Conservation (phyloP, 2,329 filamentous ascomycete genomes). For the Aspergillus sp. region DNA sequence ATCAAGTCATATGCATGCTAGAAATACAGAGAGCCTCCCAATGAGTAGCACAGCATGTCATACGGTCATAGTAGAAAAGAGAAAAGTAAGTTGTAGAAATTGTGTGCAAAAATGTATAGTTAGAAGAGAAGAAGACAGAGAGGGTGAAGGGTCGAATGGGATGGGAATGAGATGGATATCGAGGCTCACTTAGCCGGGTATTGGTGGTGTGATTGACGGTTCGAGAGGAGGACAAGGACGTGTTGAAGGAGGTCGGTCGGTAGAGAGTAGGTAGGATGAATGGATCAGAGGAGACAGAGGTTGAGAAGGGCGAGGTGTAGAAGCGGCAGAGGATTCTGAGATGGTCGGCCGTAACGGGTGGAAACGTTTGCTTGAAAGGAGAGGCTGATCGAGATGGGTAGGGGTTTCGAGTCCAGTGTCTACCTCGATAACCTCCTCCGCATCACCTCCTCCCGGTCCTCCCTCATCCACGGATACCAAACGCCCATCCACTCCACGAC, state of each 20-base stretch:
- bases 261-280: neutral
- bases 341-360: slow-evolving; percentile 14
- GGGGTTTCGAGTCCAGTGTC: neutral
- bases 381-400: neutral
- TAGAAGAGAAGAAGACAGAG: neutral
- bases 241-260: neutral
- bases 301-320: neutral
- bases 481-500: slow-evolving; percentile 45
- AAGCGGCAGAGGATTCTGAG: slow-evolving; percentile 25
- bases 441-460: slow-evolving; percentile 32
- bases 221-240: neutral
- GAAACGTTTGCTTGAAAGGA: neutral
- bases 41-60: slow-evolving; percentile 6
- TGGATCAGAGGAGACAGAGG: neutral
- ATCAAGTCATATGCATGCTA: slow-evolving; percentile 13
- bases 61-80: neutral
- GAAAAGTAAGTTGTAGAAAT: neutral
- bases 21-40: slow-evolving; percentile 12
- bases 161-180: neutral
- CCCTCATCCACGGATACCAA: slow-evolving; percentile 51
- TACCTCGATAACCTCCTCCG: slow-evolving; percentile 23
- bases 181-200: neutral
- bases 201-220: neutral
- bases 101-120: neutral
- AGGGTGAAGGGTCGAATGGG: neutral